These are phyloP conservation scores for Albifimbria verrucaria DNA, from an alignment of 2,329 filamentous ascomycete genomes.

Conservation along the genomic window DNA sequence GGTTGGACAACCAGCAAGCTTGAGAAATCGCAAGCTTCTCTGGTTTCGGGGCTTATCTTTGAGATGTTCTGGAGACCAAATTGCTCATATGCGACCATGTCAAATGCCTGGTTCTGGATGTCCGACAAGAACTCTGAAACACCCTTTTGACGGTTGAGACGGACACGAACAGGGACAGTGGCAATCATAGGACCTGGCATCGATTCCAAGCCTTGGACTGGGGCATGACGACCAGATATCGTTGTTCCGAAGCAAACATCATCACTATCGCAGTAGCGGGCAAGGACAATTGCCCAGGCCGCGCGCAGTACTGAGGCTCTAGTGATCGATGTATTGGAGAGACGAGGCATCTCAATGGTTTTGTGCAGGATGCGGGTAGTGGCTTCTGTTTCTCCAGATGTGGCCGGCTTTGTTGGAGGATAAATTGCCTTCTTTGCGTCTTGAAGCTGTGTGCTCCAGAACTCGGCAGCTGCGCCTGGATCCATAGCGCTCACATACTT, in stretches of 20 bases:
- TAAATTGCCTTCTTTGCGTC: slow-evolving; percentile 8
- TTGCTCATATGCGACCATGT: slow-evolving; percentile 41
- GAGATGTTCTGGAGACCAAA: slow-evolving; percentile 54
- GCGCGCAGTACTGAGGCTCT: slow-evolving; percentile 17
- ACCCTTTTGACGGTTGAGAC: not conserved
- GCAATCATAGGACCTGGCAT: slow-evolving; percentile 27
- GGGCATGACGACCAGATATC: slow-evolving; percentile 23
- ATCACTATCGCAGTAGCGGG: slow-evolving; percentile 11
- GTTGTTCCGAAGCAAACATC: slow-evolving; percentile 23
- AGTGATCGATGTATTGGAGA: slow-evolving; percentile 4
- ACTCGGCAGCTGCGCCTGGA: slow-evolving; percentile 12
- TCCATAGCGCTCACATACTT: slow-evolving; percentile 34
- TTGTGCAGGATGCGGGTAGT: not conserved
- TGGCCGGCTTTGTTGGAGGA: not conserved
- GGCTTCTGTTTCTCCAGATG: not conserved
- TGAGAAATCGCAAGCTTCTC: slow-evolving; percentile 49
- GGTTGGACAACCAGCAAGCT: slow-evolving; percentile 16
- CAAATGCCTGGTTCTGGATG: not conserved
- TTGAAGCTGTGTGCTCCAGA: slow-evolving; percentile 37
- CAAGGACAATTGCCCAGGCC: slow-evolving; percentile 21
- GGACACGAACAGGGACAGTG: slow-evolving; percentile 23
- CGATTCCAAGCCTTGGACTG: slow-evolving; percentile 19
- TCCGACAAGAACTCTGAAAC: not conserved
- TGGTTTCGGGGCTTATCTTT: slow-evolving; percentile 45
- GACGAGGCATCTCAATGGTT: slow-evolving; percentile 1